Evolutionary conservation across 306 rosid genomes (phyloP).

Genomic region (Sophora flavescens): DNA sequence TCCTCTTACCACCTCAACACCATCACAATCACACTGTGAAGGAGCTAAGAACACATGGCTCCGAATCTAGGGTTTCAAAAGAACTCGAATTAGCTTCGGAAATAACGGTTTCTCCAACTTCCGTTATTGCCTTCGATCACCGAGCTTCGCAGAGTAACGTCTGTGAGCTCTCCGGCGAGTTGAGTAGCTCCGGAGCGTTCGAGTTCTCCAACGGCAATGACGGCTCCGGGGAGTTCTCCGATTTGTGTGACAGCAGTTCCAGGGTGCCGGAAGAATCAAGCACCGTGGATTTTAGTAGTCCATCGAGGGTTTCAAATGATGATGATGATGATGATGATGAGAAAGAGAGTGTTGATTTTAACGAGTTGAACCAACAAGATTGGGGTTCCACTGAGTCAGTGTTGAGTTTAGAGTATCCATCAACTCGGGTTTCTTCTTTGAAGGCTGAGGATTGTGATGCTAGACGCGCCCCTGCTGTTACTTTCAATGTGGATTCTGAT

Average conservation of each 20-base stretch:
- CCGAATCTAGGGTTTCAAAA: constrained; percentile 69
- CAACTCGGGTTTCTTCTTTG: constrained; percentile 84
- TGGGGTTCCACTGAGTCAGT: constrained; percentile 84
- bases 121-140: constrained; percentile 84
- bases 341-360: constrained; percentile 63
- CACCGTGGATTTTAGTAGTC: constrained; percentile 62
- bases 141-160: constrained; percentile 59
- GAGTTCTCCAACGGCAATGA: constrained; percentile 73
- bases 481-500: constrained; percentile 72
- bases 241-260: constrained; percentile 60
- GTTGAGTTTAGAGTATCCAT: constrained; percentile 90
- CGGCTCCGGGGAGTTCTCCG: constrained; percentile 77
- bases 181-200: constrained; percentile 88
- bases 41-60: constrained; percentile 59
- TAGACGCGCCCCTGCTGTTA: constrained; percentile 62
- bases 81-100: constrained; percentile 51
- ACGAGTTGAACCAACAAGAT: constrained; percentile 72
- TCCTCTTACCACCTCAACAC: constrained; percentile 51
- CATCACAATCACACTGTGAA: constrained; percentile 46
- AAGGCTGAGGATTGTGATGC: constrained; percentile 68
- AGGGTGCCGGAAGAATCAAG: constrained; percentile 60
- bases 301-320: constrained; percentile 58
- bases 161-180: constrained; percentile 71
- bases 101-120: constrained; percentile 75
- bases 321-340: background rate